Evolutionary conservation across 2,329 filamentous ascomycete genomes (phyloP), one percentile per base, ranked within the genome.

Genomic region (Aureobasidium sp.): DNA sequence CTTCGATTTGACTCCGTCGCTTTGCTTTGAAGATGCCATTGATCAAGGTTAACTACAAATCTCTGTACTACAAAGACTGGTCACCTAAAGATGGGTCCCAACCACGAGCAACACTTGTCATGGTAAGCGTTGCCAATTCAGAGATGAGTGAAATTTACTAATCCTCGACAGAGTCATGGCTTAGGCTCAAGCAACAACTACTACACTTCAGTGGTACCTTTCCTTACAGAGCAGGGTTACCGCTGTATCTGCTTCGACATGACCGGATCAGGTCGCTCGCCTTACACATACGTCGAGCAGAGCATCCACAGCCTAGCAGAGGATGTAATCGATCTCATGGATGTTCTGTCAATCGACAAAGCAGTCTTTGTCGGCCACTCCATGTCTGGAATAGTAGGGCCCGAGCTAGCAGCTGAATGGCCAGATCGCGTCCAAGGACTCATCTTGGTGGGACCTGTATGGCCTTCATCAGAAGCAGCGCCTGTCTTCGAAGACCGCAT

Each of bases 161-260:
- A 75, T 0, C 66, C 80, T 51, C 66, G 83, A 32, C 77, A 82
- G 64, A 76, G 82, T 61, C 83, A 90, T 64, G 86, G 87, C 37
- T 78, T 90, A 0, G 87, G 87, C 6, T 89, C 86, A 0, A 86
- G 85, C 0, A 82, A 85, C 66, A 83, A 86, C 50, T 89, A 85
- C 73, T 90, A 86, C 70, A 77, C 79, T 55, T 78, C 85, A 0
- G 75, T 88, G 2, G 76, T 81, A 11, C 73, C 76, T 41, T 75
- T 65, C 64, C 76, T 79, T 53, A 77, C 72, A 51, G 68, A 63
- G 8, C 68, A 73, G 11, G 75, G 74, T 37, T 81, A 82, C 64
- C 78, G 81, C 29, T 87, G 84, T 67, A 76, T 89, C 41, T 81
- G 84, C 3, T 77, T 88, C 50, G 86, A 89, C 67, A 86, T 81